These are phyloP conservation scores for Ophiostoma populinum DNA, from an alignment of 2,329 filamentous ascomycete species.

Conservation along the genomic window DNA sequence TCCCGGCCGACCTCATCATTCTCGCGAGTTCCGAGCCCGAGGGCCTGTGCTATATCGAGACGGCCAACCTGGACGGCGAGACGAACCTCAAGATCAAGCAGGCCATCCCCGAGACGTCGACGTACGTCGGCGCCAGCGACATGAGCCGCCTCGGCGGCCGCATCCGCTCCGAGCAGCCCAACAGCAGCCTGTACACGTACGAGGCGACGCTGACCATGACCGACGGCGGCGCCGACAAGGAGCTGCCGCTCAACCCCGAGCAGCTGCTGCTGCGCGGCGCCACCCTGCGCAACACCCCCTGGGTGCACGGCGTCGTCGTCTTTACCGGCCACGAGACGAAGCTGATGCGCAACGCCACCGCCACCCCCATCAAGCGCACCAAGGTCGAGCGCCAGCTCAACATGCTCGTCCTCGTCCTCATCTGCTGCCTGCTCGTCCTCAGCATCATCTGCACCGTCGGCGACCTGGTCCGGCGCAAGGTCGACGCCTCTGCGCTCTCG, in stretches of 20 bases:
- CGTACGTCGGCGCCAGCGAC: conserved; percentile 73
- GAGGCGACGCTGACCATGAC: conserved; percentile 90
- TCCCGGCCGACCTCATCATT: conserved; percentile 83
- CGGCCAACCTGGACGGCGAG: conserved; percentile 91
- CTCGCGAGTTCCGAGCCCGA: conserved; percentile 93
- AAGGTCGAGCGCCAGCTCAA: conserved; percentile 92
- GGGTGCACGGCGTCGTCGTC: conserved; percentile 90
- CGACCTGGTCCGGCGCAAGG: conserved; percentile 64
- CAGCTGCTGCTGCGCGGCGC: conserved; percentile 86
- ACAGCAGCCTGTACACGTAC: conserved; percentile 96
- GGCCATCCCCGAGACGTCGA: conserved; percentile 77
- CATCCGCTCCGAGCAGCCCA: conserved; percentile 87
- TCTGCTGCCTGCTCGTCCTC: conserved; percentile 65
- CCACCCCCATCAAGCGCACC: conserved; percentile 92
- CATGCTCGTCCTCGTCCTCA: conserved; percentile 76
- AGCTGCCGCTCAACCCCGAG: conserved; percentile 75
- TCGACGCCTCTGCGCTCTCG: conserved; percentile 39
- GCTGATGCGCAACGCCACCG: conserved; percentile 95
- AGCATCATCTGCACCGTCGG: conserved; percentile 85
- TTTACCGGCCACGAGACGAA: conserved; percentile 98
- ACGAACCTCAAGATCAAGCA: conserved; percentile 99
- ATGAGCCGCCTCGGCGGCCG: conserved; percentile 72
- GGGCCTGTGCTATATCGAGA: conserved; percentile 96
- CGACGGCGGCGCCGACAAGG: conserved; percentile 79
- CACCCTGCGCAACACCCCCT: conserved; percentile 87